Percentiles rank a stretch among this genome's conserved stretches.
Evolutionary conservation across 2,329 filamentous ascomycete genomes (phyloP).

Genomic region (Didymella exigua): DNA sequence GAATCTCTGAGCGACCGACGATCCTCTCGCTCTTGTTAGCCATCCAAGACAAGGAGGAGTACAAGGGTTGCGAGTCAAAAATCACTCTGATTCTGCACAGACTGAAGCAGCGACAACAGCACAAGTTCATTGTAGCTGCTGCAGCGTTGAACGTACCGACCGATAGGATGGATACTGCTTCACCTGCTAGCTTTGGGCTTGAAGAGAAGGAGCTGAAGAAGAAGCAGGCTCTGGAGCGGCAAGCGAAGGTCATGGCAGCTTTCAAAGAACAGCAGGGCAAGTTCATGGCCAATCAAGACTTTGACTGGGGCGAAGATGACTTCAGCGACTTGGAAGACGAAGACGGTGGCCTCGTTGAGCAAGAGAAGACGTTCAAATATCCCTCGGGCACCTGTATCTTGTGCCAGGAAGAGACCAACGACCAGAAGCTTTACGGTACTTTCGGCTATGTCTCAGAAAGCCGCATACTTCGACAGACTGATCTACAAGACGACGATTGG

Average conservation of each 20-base stretch:
- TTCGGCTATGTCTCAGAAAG: constrained; percentile 90
- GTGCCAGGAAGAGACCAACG: constrained; percentile 94
- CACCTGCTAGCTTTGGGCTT: constrained; percentile 69
- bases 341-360: constrained; percentile 60
- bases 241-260: constrained; percentile 94
- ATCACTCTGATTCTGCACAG: constrained; percentile 81
- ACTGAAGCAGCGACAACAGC: constrained; percentile 81
- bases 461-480: constrained; percentile 83
- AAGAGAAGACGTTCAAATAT: constrained; percentile 84
- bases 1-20: constrained; percentile 47
- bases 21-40: constrained; percentile 60
- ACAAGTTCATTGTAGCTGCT: constrained; percentile 72
- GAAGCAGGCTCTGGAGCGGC: constrained; percentile 84
- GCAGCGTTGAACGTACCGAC: constrained; percentile 65
- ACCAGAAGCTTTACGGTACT: constrained; percentile 86
- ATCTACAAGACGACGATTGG: constrained; percentile 80
- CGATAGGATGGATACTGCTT: constrained; percentile 80
- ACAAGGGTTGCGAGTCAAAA: constrained; percentile 82
- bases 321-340: constrained; percentile 74
- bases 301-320: constrained; percentile 89
- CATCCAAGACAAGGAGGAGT: constrained; percentile 70
- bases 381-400: constrained; percentile 92
- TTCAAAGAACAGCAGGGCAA: constrained; percentile 97
- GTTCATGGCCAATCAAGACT: constrained; percentile 86
- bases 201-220: constrained; percentile 83